Evolutionary conservation across 108 stramenopile genomes (phyloP), one percentile per base, ranked within the genome.

Genomic region (Parietichytrium sp.): DNA sequence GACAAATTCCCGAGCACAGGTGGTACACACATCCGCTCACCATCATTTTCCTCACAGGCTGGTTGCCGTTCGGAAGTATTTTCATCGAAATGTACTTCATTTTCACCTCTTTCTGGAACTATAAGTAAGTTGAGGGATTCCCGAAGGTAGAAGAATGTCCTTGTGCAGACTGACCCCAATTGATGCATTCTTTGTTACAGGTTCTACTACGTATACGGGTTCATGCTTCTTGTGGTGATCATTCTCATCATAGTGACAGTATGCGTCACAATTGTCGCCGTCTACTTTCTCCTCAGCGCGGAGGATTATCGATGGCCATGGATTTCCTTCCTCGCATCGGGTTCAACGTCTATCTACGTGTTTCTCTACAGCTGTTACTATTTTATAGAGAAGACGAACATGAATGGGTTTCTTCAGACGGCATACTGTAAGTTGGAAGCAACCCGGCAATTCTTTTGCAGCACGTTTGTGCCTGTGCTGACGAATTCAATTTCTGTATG

Each of bases 251-350:
- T 97, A 79, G 98, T 99, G 29, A 93, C 95, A 2, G 92, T 94
- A 45, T 96, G 97, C 93, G 95, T 95, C 29, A 93, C 94, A 51
- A 93, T 99, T 82, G 96, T 99, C 79, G 94, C 96, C 13, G 95
- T 96, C 4, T 99, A 99, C 91, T 96, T 96, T 83, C 89, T 91
- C 78, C 88, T 99, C 53, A 97, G 97, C 80, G 93, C 93, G 7
- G 98, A 99, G 85, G 96, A 99, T 85, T 96, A 97, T 85, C 90
- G 94, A 54, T 99, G 98, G 98, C 98, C 97, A 88, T 99, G 98
- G 98, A 90, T 95, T 13, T 91, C 96, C 29, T 96, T 99, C 82
- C 85, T 89, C 29, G 92, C 93, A 4, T 95, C 95, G 29, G 95
- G 89, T 15, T 92, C 91, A n/a, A 96, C 94, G 3, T 91, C 96